A percentile compares a stretch with the other conserved stretches of the same genome.
Conservation (phyloP, 768 basidiomycete genomes). For the Leucocoprinus sp. region DNA sequence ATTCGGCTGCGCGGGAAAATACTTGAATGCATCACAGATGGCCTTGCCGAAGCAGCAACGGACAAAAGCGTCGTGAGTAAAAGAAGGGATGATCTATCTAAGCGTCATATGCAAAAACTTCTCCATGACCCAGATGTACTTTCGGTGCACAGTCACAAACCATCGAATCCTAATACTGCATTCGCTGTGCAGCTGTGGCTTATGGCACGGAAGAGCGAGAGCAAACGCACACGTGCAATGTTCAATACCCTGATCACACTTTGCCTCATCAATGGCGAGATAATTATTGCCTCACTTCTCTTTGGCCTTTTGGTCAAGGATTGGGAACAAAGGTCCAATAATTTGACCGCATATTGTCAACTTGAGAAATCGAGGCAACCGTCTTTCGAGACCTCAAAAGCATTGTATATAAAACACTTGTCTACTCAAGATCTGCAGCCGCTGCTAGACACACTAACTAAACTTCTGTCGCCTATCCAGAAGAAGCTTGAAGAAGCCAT, state of each 20-base stretch:
- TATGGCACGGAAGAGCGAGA: constrained; percentile 45
- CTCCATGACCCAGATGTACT: constrained; percentile 16
- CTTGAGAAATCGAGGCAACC: background rate
- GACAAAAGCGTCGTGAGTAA: constrained; percentile 13
- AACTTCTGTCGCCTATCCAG: background rate
- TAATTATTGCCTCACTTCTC: constrained; percentile 65
- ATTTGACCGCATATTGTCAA: background rate
- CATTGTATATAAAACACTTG: background rate
- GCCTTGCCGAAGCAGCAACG: constrained; percentile 17
- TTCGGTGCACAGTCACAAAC: constrained; percentile 25
- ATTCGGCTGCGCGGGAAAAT: constrained; percentile 42
- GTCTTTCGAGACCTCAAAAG: constrained; percentile 15
- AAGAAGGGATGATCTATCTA: constrained; percentile 13
- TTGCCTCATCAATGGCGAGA: constrained; percentile 70
- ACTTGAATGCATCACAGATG: constrained; percentile 35
- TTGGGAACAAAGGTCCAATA: constrained; percentile 30
- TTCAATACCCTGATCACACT: constrained; percentile 53
- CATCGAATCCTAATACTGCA: constrained; percentile 32
- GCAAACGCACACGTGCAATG: constrained; percentile 49
- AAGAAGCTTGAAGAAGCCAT: constrained; percentile 11
- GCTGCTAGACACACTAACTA: background rate
- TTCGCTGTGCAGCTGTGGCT: constrained; percentile 47
- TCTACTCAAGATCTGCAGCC: background rate
- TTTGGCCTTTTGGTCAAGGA: constrained; percentile 61
- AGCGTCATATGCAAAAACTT: constrained; percentile 12